Base-by-base conservation (phyloP, 352 stramenopile genomes). In the Nothophytophthora sp. region DNA sequence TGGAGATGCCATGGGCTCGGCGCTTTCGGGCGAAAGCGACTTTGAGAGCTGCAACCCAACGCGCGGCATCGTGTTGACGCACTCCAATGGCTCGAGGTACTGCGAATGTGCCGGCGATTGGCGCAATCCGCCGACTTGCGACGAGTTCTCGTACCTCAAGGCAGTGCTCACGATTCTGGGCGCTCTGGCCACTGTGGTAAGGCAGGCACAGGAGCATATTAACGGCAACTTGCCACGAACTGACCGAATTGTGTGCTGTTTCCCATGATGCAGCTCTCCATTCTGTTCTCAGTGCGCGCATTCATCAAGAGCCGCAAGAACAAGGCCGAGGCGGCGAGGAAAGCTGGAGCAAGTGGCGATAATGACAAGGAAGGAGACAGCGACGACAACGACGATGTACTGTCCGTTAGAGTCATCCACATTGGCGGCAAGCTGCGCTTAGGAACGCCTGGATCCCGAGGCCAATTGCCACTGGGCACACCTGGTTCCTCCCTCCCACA, bases 51-150 rank as follows among this genome's bases (percentile, higher is more conserved):
- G 74, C 36, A 82, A 81, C 44, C 30, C 68, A 2, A 73, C 55
- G 19, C 70, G 74, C 32, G 74, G 67, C 1, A 63, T 49, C 10
- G 56, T 72, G 12, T 24, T 71, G 36, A 79, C 65, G 19, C 44
- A 39, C 3, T 35, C 43, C 2, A 55, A 81, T 22, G 70, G 52
- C 34, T 62, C 59, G 18, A 44, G 61, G 38, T 30, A 50, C 3
- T 81, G 71, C 35, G 55, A 63, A 28, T 81, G 71, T 45, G 60
- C 63, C 12, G 67, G 64, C 4, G 71, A 81, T 43, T 81, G 71
- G 71, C 55, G 56, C 6, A 61, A 65, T 19, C 71, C 71, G 2
- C 71, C 71, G 5, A 57, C 43, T 4, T 81, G 71, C 37, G 65
- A 69, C 23, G 25, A 61, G 9, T 74, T 64, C 22, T 69, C 71